Evolutionary conservation across 345 rosid species (phyloP), one percentile per base, ranked within the genome.

Genomic region (Hibiscus tridactylites): DNA sequence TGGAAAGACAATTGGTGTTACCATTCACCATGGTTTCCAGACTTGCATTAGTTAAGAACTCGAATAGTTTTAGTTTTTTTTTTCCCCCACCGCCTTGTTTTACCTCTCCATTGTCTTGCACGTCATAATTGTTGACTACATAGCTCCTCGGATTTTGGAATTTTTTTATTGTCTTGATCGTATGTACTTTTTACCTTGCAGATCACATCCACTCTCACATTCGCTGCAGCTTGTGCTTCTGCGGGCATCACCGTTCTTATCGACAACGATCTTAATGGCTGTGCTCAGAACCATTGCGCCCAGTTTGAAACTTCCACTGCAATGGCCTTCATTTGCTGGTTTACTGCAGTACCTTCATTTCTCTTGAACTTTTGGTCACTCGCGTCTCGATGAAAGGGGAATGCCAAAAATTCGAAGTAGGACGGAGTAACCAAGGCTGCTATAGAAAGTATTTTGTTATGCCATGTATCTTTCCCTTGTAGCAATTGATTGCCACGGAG

Each of bases 231-330:
- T 50, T 90, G 92, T 75, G 91, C 92, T 16, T 84, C 96, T 24
- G 91, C 96, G 0, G 96, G 92, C 68, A 90, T 90, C 70, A 90
- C 96, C 17, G 92, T 90, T 65, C 96, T 90, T 39, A 90, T 88
- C 6, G 87, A 88, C 86, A 90, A 90, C 54, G 92, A 90, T 81
- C 86, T 90, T 16, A 61, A 39, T 33, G 79, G 68, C 77, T 90
- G 96, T 76, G 57, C 77, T 0, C 37, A 60, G 17, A 88, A 90
- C 73, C 92, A 90, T 68, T 90, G 92, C 13, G 28, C 73, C 13
- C 89, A 86, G 77, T 90, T 90, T 63, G 89, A 90, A 86, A 83
- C 88, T 46, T 87, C 96, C 15, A 90, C 92, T 0, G 87, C 87
- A 21, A 85, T 88, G 96, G 91, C 96, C 61, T 90, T 88, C 80